Base-by-base conservation (phyloP, 139 green algal species). In the Astrephomene gubernaculifera region DNA sequence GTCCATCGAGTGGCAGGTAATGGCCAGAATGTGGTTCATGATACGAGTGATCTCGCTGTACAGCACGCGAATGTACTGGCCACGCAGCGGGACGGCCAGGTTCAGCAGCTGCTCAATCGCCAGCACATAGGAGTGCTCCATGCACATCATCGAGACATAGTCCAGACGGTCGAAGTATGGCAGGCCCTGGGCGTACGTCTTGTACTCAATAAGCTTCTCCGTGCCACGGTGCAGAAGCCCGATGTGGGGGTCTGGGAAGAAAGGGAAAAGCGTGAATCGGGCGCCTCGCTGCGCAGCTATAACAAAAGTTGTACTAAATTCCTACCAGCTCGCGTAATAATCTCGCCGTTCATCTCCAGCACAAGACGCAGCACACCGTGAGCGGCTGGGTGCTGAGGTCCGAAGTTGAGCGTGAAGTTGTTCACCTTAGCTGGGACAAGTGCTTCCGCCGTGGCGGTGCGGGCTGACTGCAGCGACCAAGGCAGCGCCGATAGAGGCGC, bases 361-460 rank as follows among this genome's bases (percentile, higher is more conserved):
- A 98, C 94, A 64, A 98, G 85, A 41, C 95, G 89, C 54, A 98
- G 84, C 87, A 98, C 95, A 35, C 95, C 95, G 84, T 98, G 95
- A 4, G 95, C 95, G 44, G 95, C 95, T 31, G 95, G 95, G 68
- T 98, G 95, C 90, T 98, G 95, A 31, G 95, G 95, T 71, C 95
- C 95, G 92, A 98, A 98, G 92, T 97, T 98, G 43, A 97, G 92
- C 60, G 95, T 98, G 93, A 97, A 98, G 78, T 95, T 94, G 84
- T 96, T 95, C 45, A 94, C 89, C 79, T 93, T 94, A 35, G 79
- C 57, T 27, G 90, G 90, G 27, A 85, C 84, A 45, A 94, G 85
- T 5, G 90, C 81, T 68, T 86, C 33, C 31, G 71, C 86, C 12
- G 90, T 93, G 36, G 90, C 90, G 10, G n/a, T 83, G 63, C 85